phyloP scores from a whole-genome alignment of 2,329 filamentous ascomycete species.

The Fusarium liriodendri region DNA sequence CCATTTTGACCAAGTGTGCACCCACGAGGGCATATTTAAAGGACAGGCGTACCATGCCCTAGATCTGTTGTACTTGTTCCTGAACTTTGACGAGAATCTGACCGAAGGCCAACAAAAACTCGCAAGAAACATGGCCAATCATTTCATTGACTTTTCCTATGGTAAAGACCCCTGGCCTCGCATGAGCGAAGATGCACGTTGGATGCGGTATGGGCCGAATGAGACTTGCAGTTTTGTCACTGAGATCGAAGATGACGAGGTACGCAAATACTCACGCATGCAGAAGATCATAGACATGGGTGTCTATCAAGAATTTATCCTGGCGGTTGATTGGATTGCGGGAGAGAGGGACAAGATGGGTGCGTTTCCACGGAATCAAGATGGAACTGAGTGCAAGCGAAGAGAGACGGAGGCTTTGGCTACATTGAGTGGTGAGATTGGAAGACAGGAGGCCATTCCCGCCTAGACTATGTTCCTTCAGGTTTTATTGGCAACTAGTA shows the following conservation, averaged over 20 bases:
- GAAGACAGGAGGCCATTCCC: not conserved
- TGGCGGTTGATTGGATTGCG: conserved; percentile 19
- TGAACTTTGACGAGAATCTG: conserved; percentile 24
- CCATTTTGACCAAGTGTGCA: conserved; percentile 28
- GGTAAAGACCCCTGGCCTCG: conserved; percentile 26
- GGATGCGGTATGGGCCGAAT: conserved; percentile 26
- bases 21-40: conserved; percentile 17
- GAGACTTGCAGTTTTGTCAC: not conserved
- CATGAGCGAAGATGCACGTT: not conserved
- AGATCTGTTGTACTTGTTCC: conserved; percentile 25
- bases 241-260: conserved; percentile 21
- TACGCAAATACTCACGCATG: conserved; percentile 22
- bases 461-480: not conserved
- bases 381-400: not conserved
- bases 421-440: not conserved
- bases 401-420: not conserved
- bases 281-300: conserved; percentile 24
- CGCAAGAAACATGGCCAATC: conserved; percentile 1
- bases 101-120: conserved; percentile 1
- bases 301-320: conserved; percentile 3
- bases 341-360: conserved; percentile 20
- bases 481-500: not conserved
- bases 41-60: conserved; percentile 26
- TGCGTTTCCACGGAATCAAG: not conserved
- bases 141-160: conserved; percentile 27